Evolutionary conservation across 345 rosid species (phyloP).

Genomic region (Nasturtium officinale): DNA sequence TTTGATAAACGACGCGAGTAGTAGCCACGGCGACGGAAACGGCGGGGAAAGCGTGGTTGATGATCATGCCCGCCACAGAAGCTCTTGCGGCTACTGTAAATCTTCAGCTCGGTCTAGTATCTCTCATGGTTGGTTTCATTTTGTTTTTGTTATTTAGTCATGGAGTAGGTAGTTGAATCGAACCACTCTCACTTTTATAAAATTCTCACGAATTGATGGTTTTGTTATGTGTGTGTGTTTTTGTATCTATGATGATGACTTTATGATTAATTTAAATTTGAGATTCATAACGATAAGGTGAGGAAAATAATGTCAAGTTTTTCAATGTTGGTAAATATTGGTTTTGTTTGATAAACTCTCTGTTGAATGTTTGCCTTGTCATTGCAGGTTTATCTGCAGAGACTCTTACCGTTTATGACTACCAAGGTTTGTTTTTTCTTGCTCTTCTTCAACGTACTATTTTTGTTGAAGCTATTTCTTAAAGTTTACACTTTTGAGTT

Average conservation of each 20-base stretch:
- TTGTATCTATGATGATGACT: background rate
- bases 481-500: background rate
- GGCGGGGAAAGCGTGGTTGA: constrained; percentile 60
- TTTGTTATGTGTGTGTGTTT: background rate
- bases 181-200: background rate
- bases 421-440: constrained; percentile 74
- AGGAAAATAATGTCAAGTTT: background rate
- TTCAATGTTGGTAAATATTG: background rate
- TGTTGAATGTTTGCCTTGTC: constrained; percentile 7
- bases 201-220: background rate
- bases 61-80: constrained; percentile 55
- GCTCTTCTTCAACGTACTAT: background rate
- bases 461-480: background rate
- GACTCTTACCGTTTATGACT: constrained; percentile 79
- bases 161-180: constrained; percentile 5
- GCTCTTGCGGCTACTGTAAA: constrained; percentile 80
- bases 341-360: background rate
- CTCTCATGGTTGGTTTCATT: constrained; percentile 64
- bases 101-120: constrained; percentile 54
- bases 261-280: constrained; percentile 5
- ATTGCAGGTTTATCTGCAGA: constrained; percentile 66
- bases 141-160: background rate
- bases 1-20: constrained; percentile 64
- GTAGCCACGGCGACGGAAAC: constrained; percentile 60
- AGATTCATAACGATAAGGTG: background rate